Evolutionary conservation across 2,329 filamentous ascomycete species (phyloP).

Genomic region (Verticillium dahliae): DNA sequence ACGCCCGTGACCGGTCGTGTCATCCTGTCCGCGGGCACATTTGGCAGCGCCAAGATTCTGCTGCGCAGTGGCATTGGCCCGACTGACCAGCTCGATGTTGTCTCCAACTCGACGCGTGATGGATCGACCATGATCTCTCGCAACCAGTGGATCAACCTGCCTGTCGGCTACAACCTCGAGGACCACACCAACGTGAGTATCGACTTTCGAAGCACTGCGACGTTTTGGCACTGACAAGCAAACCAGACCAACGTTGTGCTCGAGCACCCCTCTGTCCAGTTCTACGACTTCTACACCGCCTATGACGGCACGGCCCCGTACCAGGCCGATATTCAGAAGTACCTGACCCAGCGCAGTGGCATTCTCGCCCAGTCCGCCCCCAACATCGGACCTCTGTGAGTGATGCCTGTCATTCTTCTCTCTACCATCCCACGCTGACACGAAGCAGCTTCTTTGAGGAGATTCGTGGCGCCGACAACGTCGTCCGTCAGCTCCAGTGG

Average conservation of each 20-base stretch:
- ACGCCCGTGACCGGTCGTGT: constrained; percentile 56
- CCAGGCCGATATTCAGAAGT: constrained; percentile 31
- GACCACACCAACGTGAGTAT: constrained; percentile 42
- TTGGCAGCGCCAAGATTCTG: constrained; percentile 64
- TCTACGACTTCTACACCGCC: constrained; percentile 61
- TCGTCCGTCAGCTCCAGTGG: constrained; percentile 58
- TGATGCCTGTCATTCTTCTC: not conserved
- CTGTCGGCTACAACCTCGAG: constrained; percentile 52
- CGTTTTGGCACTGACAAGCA: not conserved
- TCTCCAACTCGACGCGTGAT: constrained; percentile 38
- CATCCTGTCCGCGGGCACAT: constrained; percentile 61
- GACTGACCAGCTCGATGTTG: constrained; percentile 47
- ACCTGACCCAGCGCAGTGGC: constrained; percentile 44
- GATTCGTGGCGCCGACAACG: constrained; percentile 49
- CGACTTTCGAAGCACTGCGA: not conserved
- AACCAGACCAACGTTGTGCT: constrained; percentile 38
- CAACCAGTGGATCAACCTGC: constrained; percentile 49
- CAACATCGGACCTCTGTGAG: constrained; percentile 54
- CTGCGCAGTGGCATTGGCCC: constrained; percentile 64
- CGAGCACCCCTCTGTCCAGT: constrained; percentile 35
- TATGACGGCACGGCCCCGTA: constrained; percentile 38
- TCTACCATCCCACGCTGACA: not conserved
- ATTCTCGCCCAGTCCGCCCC: constrained; percentile 59
- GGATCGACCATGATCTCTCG: constrained; percentile 43
- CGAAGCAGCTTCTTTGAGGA: constrained; percentile 45